phyloP scores from a whole-genome alignment of 2,329 filamentous ascomycete genomes.

The Leptographium galeiforme region DNA sequence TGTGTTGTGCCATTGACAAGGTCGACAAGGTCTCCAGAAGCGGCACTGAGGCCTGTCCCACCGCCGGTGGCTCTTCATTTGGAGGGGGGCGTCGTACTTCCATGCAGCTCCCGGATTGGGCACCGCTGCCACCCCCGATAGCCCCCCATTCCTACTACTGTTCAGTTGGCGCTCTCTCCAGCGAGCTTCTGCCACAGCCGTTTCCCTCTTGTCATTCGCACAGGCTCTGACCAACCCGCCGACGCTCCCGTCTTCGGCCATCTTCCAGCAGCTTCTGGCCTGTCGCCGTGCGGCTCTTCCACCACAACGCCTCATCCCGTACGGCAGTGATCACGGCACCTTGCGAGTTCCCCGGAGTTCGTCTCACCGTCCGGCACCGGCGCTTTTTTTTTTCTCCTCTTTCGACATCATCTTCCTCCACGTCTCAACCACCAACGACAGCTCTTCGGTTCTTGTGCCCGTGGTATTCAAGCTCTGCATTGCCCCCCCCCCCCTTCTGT shows the following conservation, averaged over 20 bases:
- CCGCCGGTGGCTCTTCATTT: background rate
- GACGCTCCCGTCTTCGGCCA: background rate
- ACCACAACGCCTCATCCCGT: background rate
- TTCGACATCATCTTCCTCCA: background rate
- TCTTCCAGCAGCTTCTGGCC: background rate
- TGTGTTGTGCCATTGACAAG: constrained; percentile 1
- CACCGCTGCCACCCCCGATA: background rate
- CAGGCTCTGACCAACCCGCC: background rate
- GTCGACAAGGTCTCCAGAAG: background rate
- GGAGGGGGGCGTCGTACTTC: background rate
- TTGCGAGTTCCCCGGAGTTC: background rate
- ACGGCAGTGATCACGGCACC: background rate
- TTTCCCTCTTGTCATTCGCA: background rate
- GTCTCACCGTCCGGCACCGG: background rate
- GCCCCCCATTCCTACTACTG: background rate
- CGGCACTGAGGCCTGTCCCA: background rate
- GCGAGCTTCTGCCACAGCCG: background rate
- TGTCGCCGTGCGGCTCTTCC: too few species aligned
- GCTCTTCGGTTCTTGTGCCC: too few species aligned
- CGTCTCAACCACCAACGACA: too few species aligned
- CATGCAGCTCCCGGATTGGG: background rate
- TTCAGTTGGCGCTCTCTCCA: background rate
- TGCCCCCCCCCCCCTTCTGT: background rate
- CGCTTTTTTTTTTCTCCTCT: background rate
- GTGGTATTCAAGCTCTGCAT: background rate